Evolutionary conservation across 1,284 basidiomycete genomes (phyloP), one percentile per base, ranked within the genome.

Genomic region (Ceratobasidium sp.): DNA sequence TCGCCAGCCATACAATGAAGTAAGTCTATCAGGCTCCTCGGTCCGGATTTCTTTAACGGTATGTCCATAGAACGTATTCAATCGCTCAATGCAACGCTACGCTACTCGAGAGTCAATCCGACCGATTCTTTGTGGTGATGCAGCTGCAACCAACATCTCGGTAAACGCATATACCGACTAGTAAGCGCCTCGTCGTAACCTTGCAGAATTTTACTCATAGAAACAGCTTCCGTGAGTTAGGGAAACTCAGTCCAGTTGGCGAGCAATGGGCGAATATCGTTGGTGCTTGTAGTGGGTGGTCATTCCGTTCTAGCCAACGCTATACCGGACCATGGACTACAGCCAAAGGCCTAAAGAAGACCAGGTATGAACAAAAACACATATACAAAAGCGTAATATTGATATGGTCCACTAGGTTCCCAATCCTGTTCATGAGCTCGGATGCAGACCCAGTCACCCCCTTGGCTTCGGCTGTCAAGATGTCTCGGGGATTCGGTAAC

Each of bases 371-470:
- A 39, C 36, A 14, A 39, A 43, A 43, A 45, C n/a, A n/a, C n/a
- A n/a, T n/a, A n/a, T n/a, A n/a, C n/a, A 28, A 53, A n/a, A 12
- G 10, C 26, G 4, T n/a, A 45, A 18, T 45, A 45, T 12, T 45
- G 30, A n/a, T 50, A 23, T n/a, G 3, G 5, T 26, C 14, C n/a
- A n/a, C n/a, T 23, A 77, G 74, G 26, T 71, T 71, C 72, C 76
- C 77, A 3, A 67, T 78, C 21, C 43, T 76, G 32, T 77, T 78
- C 65, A 12, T 76, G 41, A 75, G 76, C 21, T 74, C 70, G n/a
- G 74, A 72, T 0, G 74, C 74, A 45, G 77, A 78, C 59, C 77
- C 77, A 3, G 77, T 78, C 61, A 78, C 77, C 12, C 77, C 77
- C 1, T 64, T 76, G 1, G 26, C 69, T 0, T 60, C 76, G 0